Evolutionary conservation across 192 early-diverging fungal species (phyloP).

Genomic region (Backusella parvicylindrica): DNA sequence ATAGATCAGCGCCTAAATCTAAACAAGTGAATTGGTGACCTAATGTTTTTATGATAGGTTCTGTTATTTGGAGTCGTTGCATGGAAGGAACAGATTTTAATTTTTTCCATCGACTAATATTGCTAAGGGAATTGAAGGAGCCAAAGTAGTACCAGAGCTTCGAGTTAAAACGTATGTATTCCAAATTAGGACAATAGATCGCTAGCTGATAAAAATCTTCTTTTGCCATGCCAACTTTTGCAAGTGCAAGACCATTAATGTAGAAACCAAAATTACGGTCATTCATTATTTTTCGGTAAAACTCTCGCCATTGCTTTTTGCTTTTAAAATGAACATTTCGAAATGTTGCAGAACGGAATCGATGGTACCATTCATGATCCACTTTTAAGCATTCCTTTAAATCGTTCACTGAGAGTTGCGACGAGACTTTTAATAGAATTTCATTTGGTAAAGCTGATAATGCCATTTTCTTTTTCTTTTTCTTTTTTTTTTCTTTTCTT

Average conservation of each 20-base stretch:
- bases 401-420: neutral
- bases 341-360: neutral
- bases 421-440: neutral
- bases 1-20: neutral
- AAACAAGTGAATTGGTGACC: neutral
- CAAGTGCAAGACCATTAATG: neutral
- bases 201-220: constrained; percentile 1
- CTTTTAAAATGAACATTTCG: neutral
- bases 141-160: neutral
- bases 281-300: neutral
- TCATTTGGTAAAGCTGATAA: constrained; percentile 1
- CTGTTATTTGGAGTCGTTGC: neutral
- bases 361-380: neutral
- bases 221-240: neutral
- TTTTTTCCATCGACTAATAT: neutral
- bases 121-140: neutral
- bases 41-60: neutral
- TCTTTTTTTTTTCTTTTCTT: neutral
- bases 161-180: neutral
- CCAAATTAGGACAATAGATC: neutral
- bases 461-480: neutral
- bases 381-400: neutral
- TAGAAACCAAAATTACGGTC: neutral
- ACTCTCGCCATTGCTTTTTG: neutral
- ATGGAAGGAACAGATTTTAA: neutral